These are phyloP conservation scores for Dendrothele bispora DNA, from an alignment of 768 basidiomycete genomes.

Conservation along the genomic window DNA sequence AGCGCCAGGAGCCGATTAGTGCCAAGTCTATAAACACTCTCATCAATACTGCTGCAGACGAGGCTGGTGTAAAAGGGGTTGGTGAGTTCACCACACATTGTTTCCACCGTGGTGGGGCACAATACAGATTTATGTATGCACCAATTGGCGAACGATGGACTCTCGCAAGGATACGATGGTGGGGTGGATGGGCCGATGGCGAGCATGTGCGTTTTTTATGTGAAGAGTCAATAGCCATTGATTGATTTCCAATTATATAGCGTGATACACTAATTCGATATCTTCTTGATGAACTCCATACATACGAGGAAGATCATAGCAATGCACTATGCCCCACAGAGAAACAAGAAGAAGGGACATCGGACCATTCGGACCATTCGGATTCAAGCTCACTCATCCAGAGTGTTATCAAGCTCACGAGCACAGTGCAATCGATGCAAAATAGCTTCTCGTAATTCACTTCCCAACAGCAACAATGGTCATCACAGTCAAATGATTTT, in stretches of 20 bases:
- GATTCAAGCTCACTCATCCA: neutral
- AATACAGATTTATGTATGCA: conserved; percentile 25
- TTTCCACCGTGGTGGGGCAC: conserved; percentile 19
- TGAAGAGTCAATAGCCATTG: neutral
- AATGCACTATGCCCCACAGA: neutral
- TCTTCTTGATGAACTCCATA: conserved; percentile 19
- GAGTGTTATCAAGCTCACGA: too few species aligned
- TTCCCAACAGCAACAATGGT: too few species aligned
- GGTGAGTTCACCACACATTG: conserved; percentile 16
- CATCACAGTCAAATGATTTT: too few species aligned
- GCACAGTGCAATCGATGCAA: too few species aligned
- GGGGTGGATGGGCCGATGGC: conserved; percentile 19
- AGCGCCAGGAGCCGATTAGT: neutral
- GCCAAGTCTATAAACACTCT: neutral
- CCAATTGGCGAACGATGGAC: conserved; percentile 12
- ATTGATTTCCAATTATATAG: neutral
- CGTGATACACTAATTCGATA: conserved; percentile 20
- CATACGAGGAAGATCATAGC: too few species aligned
- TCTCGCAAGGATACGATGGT: conserved; percentile 16
- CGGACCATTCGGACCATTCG: neutral
- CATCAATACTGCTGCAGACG: neutral
- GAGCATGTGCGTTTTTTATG: conserved; percentile 6
- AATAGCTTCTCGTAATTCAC: too few species aligned
- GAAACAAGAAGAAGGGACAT: neutral
- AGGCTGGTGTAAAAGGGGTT: neutral